phyloP scores from a whole-genome alignment of 345 rosid species.

The Hibiscus trionum region DNA sequence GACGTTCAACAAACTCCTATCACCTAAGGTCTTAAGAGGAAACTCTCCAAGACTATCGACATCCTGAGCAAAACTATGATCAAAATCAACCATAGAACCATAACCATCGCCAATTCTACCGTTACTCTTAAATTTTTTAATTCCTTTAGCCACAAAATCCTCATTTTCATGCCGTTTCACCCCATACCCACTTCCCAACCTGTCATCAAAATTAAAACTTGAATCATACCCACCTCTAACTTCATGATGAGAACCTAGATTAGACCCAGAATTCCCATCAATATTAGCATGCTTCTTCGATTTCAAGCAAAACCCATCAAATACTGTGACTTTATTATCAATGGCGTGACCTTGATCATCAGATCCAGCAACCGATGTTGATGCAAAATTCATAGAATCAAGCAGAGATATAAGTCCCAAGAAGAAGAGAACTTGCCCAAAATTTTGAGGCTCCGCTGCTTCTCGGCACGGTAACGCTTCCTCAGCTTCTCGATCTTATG shows the following conservation, averaged over 20 bases:
- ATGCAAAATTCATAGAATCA: conserved; percentile 58
- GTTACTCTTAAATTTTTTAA: conserved; percentile 20
- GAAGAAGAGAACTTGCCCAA: conserved; percentile 65
- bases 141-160: conserved; percentile 15
- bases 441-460: conserved; percentile 37
- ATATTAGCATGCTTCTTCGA: conserved; percentile 22
- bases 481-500: conserved; percentile 84
- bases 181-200: conserved; percentile 16
- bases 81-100: conserved; percentile 21
- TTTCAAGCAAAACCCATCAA: conserved; percentile 25
- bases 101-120: conserved; percentile 23
- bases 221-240: conserved; percentile 22
- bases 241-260: conserved; percentile 22
- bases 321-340: conserved; percentile 16
- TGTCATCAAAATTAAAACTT: too few relatives aligned
- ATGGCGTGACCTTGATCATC: conserved; percentile 16
- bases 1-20: conserved; percentile 27
- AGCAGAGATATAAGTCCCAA: conserved; percentile 57
- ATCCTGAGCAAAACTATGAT: conserved; percentile 12
- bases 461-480: conserved; percentile 66
- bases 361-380: conserved; percentile 32
- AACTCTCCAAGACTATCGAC: conserved; percentile 24
- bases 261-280: conserved; percentile 29
- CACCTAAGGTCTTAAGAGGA: conserved; percentile 45
- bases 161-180: conserved; percentile 7